Percentiles rank a stretch among this genome's conserved stretches.
phyloP scores from a whole-genome alignment of 208 protist species.

The Porcisia hertigi region DNA sequence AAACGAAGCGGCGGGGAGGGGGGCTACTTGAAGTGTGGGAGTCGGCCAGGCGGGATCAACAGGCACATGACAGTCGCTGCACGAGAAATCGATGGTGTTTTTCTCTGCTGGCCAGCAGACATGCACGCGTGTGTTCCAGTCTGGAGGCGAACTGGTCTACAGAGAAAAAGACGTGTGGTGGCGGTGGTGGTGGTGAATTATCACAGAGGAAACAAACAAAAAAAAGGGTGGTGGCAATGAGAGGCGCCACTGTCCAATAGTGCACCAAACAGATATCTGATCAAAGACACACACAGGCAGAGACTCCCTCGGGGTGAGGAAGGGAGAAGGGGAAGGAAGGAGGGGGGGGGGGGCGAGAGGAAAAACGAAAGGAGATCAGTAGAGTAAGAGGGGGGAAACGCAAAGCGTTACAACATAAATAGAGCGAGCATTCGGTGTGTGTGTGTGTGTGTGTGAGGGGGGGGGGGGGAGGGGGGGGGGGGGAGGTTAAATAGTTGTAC shows the following conservation, averaged over 20 bases:
- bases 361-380: not conserved
- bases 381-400: not conserved
- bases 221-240: not conserved
- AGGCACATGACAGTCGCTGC: no score
- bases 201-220: not conserved
- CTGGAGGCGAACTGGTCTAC: not conserved
- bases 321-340: not conserved
- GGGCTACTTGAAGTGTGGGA: no score
- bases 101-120: no score
- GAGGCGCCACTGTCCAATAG: not conserved
- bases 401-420: not conserved
- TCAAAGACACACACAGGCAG: not conserved
- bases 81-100: no score
- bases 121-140: no score
- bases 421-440: not conserved
- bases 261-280: not conserved
- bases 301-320: not conserved
- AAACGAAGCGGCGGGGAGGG: not conserved
- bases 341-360: not conserved
- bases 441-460: slow-evolving; percentile 1
- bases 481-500: no score
- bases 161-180: not conserved
- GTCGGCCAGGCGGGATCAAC: no score
- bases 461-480: no score
- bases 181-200: not conserved